A percentile compares a stretch with the other conserved stretches of the same genome.
Conservation (phyloP, 805 yeast genomes). For the Suhomyces xylopsoci region DNA sequence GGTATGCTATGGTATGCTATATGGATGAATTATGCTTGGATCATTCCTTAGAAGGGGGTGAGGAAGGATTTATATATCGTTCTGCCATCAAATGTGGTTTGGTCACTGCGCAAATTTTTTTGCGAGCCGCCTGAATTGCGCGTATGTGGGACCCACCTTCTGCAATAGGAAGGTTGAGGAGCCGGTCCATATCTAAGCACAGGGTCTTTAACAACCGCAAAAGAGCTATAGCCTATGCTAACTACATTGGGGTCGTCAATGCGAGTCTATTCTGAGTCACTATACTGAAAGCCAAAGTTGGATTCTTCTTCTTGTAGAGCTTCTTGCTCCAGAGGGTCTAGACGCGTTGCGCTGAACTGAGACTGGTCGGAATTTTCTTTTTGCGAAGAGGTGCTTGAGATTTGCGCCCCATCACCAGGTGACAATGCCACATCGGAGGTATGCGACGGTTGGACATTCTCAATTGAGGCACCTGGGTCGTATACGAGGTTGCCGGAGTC, state of each 20-base stretch:
- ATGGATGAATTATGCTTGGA: neutral
- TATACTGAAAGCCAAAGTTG: conserved; percentile 18
- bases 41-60: neutral
- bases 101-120: neutral
- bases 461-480: conserved; percentile 11
- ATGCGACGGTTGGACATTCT: neutral
- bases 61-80: neutral
- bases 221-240: neutral
- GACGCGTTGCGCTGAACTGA: neutral
- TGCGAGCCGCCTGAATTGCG: neutral
- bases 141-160: neutral
- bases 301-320: conserved; percentile 14
- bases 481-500: conserved; percentile 21
- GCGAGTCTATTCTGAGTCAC: conserved; percentile 7
- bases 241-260: neutral
- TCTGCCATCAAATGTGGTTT: neutral
- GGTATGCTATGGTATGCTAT: neutral
- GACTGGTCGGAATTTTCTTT: neutral
- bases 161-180: neutral
- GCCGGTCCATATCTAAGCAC: neutral
- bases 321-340: conserved; percentile 6
- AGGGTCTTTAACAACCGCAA: neutral
- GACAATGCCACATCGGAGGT: neutral
- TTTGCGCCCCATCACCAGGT: neutral
- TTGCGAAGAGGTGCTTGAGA: neutral